Conservation (phyloP, 352 stramenopile genomes). For the Phytophthora niederhauseri region DNA sequence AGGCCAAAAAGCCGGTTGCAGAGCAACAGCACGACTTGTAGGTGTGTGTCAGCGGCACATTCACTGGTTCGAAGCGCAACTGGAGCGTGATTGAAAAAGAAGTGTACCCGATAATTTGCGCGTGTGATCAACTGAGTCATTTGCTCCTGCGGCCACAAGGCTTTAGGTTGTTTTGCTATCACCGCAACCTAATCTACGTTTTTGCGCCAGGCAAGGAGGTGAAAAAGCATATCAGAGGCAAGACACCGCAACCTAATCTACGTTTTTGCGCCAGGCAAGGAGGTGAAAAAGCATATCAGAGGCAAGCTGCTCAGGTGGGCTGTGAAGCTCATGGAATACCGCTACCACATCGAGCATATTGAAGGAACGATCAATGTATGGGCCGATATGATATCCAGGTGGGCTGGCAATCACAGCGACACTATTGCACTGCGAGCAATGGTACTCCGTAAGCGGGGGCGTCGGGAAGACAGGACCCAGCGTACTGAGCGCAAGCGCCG, state of each 20-base stretch:
- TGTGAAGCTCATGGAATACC: constrained; percentile 10
- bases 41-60: constrained; percentile 8
- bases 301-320: constrained; percentile 6
- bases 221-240: too few species aligned
- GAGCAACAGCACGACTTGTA: constrained; percentile 3
- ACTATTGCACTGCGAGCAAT: background rate
- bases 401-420: constrained; percentile 9
- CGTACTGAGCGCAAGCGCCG: background rate
- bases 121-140: constrained; percentile 10
- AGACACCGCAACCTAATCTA: constrained; percentile 5
- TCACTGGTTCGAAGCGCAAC: background rate
- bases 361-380: constrained; percentile 10
- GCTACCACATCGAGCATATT: constrained; percentile 18
- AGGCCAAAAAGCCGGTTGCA: background rate
- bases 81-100: constrained; percentile 12
- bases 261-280: constrained; percentile 2
- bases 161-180: constrained; percentile 3
- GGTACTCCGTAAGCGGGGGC: background rate
- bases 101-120: constrained; percentile 1
- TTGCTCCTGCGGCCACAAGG: background rate
- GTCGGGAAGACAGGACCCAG: constrained; percentile 10
- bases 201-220: too few species aligned
- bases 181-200: constrained; percentile 1
- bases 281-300: constrained; percentile 15
- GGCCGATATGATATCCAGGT: constrained; percentile 15